A percentile compares a stretch with the other conserved stretches of the same genome.
phyloP scores from a whole-genome alignment of 2,329 filamentous ascomycete species.

The Chrysoporthe puriensis region DNA sequence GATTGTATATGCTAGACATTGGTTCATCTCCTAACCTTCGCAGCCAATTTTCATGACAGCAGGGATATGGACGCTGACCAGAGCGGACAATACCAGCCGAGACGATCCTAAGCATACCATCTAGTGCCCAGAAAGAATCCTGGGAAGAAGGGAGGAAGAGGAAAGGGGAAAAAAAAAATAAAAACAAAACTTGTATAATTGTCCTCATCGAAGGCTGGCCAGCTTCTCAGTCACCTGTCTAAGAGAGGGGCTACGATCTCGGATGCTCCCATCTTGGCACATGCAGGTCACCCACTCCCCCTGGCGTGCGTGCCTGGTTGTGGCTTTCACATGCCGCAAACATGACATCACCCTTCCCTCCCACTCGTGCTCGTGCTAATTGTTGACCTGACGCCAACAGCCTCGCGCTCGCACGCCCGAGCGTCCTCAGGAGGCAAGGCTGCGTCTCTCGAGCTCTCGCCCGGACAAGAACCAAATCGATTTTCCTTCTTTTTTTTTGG shows the following conservation, averaged over 20 bases:
- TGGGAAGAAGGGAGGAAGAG: neutral
- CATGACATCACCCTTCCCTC: neutral
- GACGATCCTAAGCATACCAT: neutral
- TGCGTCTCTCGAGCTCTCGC: neutral
- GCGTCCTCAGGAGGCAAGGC: neutral
- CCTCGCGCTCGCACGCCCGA: neutral
- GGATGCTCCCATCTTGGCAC: conserved; percentile 7
- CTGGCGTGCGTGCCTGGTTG: no score
- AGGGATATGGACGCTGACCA: no score
- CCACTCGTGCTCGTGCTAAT: neutral
- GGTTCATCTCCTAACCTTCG: neutral
- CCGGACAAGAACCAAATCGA: neutral
- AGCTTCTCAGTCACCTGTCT: neutral
- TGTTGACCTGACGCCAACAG: neutral
- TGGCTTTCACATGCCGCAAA: conserved; percentile 11
- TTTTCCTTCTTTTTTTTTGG: neutral
- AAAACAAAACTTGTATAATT: neutral
- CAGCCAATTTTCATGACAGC: neutral
- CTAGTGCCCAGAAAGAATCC: neutral
- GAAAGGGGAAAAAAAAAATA: neutral
- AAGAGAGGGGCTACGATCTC: neutral
- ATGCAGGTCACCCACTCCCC: no score
- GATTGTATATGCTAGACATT: neutral
- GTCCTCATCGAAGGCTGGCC: no score
- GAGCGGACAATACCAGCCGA: no score